These are phyloP conservation scores for Ceratobasidium sp. DNA, from an alignment of 1,284 basidiomycete species.

Conservation along the genomic window DNA sequence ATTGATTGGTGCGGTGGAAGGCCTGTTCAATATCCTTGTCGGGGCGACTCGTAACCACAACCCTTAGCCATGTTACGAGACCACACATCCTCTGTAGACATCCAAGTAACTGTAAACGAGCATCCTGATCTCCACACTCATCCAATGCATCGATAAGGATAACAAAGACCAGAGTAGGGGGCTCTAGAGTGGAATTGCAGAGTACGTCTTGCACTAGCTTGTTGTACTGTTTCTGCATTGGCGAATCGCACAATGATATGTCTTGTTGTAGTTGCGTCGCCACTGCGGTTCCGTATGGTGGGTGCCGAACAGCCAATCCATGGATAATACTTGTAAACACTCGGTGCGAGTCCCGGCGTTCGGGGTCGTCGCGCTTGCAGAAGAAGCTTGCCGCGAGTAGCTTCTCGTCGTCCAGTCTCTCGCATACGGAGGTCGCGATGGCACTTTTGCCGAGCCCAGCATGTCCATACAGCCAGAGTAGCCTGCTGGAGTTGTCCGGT, in stretches of 20 bases:
- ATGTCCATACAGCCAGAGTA: background rate
- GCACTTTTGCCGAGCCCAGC: constrained; percentile 1
- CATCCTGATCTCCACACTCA: background rate
- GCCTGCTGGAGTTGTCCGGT: background rate
- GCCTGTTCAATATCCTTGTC: background rate
- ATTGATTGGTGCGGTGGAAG: background rate
- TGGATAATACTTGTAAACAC: background rate
- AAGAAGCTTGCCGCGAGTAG: background rate
- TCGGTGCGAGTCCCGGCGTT: background rate
- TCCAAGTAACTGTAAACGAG: background rate
- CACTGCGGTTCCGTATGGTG: background rate
- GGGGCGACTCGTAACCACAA: constrained; percentile 39
- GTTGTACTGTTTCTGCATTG: background rate
- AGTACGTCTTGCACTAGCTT: background rate
- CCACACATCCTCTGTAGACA: background rate
- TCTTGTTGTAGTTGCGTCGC: background rate
- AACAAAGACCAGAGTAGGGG: background rate
- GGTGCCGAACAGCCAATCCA: background rate
- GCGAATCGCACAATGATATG: background rate
- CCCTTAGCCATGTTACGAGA: background rate
- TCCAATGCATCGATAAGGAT: background rate
- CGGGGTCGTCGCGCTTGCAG: constrained; percentile 2
- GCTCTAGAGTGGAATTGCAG: background rate
- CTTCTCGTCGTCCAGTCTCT: background rate
- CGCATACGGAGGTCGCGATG: background rate